Conservation (phyloP, 2,329 filamentous ascomycete species). For the Amphichorda felina region DNA sequence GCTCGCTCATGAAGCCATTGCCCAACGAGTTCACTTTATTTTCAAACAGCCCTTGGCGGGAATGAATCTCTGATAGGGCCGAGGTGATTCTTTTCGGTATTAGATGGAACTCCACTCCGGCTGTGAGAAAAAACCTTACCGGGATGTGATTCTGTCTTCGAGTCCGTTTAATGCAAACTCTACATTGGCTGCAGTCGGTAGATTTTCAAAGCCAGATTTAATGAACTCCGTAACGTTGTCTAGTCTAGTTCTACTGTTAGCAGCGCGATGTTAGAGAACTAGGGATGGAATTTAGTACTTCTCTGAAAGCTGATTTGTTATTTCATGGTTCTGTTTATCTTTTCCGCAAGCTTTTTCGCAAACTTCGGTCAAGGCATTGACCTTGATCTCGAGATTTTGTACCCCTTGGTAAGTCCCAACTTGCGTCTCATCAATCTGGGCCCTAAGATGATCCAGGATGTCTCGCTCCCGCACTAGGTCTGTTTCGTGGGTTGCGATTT, state of each 20-base stretch:
- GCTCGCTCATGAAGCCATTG: background rate
- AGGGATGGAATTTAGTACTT: background rate
- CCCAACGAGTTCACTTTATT: background rate
- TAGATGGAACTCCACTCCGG: no score
- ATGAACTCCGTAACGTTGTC: no score
- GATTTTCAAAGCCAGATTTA: no score
- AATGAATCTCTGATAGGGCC: background rate
- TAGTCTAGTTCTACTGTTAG: no score
- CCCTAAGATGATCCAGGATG: background rate
- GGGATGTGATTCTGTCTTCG: background rate
- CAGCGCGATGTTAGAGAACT: no score
- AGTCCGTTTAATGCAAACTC: background rate
- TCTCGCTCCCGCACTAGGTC: background rate
- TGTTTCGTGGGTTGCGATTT: constrained; percentile 1
- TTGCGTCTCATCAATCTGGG: constrained; percentile 1
- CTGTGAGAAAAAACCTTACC: background rate
- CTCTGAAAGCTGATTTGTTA: background rate
- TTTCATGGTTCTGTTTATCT: background rate
- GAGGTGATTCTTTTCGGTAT: background rate
- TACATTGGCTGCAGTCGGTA: background rate
- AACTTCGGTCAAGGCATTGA: background rate
- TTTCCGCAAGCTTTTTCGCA: background rate
- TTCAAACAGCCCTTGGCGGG: background rate
- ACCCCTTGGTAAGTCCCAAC: background rate
- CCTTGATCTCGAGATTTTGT: background rate